Evolutionary conservation across 192 early-diverging fungal species (phyloP).

Genomic region (Gamsiella multidivaricata): DNA sequence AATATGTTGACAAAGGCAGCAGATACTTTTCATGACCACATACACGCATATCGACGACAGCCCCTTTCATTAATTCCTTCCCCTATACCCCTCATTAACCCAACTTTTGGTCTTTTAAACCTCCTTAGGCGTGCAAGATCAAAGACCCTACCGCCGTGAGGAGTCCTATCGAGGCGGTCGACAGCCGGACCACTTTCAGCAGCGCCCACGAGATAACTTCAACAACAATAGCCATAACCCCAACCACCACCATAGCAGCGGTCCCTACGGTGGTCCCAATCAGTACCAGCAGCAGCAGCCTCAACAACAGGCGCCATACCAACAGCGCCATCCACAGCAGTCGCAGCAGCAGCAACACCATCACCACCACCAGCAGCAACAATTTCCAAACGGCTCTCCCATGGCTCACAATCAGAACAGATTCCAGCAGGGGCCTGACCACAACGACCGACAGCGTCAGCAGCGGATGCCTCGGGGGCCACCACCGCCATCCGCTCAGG

Average conservation of each 20-base stretch:
- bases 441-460: slow-evolving; percentile 22
- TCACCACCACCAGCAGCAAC: slow-evolving; percentile 9
- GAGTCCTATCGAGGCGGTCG: slow-evolving; percentile 27
- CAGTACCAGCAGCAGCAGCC: slow-evolving; percentile 11
- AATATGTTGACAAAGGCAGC: no score
- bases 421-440: slow-evolving; percentile 22
- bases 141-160: slow-evolving; percentile 50
- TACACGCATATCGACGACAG: neutral
- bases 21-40: neutral
- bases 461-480: slow-evolving; percentile 35
- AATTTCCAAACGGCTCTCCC: slow-evolving; percentile 8
- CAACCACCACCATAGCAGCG: slow-evolving; percentile 10
- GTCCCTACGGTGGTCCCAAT: slow-evolving; percentile 7
- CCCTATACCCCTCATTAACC: no score
- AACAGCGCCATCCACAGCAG: slow-evolving; percentile 20
- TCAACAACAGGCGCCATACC: slow-evolving; percentile 7
- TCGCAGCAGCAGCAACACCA: neutral
- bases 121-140: slow-evolving; percentile 38
- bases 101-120: no score
- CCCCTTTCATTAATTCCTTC: neutral
- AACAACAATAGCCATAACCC: slow-evolving; percentile 14
- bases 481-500: slow-evolving; percentile 16
- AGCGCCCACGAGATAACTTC: slow-evolving; percentile 37
- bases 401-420: slow-evolving; percentile 8
- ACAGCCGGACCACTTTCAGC: slow-evolving; percentile 29